Evolutionary conservation across 139 green algal species (phyloP).

Genomic region (Marvania coccoides): DNA sequence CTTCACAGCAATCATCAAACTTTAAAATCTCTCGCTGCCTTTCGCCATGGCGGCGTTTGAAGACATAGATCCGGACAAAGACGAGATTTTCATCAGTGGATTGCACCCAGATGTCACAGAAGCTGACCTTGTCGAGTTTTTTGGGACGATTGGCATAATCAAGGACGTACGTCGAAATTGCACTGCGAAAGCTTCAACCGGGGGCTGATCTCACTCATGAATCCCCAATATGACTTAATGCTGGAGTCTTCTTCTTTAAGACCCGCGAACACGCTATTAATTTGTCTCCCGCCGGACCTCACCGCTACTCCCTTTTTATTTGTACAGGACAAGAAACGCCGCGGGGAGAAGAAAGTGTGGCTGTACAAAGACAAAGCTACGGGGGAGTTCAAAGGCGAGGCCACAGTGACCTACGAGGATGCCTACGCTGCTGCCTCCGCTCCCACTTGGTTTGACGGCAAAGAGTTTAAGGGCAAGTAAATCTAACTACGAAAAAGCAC

Average conservation of each 20-base stretch:
- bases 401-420: slow-evolving; percentile 72
- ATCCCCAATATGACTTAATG: too few relatives aligned
- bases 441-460: slow-evolving; percentile 80
- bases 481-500: background rate
- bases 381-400: slow-evolving; percentile 73
- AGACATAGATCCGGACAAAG: slow-evolving; percentile 34
- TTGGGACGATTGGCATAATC: slow-evolving; percentile 69
- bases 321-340: slow-evolving; percentile 2
- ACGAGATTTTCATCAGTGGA: slow-evolving; percentile 58
- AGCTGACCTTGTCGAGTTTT: slow-evolving; percentile 61
- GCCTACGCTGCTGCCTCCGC: slow-evolving; percentile 66
- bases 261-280: too few relatives aligned
- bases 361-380: slow-evolving; percentile 63
- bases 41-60: background rate
- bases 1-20: too few relatives aligned
- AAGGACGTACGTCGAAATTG: slow-evolving; percentile 36
- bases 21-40: too few relatives aligned
- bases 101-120: slow-evolving; percentile 54
- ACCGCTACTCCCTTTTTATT: background rate
- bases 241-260: too few relatives aligned
- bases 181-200: too few relatives aligned
- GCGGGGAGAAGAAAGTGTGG: slow-evolving; percentile 28
- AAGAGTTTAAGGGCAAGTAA: slow-evolving; percentile 61
- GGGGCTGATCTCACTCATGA: too few relatives aligned
- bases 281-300: too few relatives aligned